phyloP scores from a whole-genome alignment of 2,329 filamentous ascomycete species.

The Calonectria pteridis region DNA sequence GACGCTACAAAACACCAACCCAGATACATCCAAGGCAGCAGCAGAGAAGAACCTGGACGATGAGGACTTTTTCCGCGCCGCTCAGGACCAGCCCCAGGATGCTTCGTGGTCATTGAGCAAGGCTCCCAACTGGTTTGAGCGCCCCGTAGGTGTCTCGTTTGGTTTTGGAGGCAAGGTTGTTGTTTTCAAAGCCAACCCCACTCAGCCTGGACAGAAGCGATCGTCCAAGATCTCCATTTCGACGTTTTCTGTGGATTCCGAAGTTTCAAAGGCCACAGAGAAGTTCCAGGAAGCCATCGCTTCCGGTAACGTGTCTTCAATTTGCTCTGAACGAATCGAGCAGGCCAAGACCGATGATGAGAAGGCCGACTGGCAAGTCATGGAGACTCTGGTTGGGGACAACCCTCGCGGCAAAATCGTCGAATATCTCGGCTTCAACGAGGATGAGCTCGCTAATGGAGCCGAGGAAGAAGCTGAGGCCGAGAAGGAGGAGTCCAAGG shows the following conservation, averaged over 20 bases:
- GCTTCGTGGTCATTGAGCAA: slow-evolving; percentile 89
- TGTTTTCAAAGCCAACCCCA: slow-evolving; percentile 72
- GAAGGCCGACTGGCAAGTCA: slow-evolving; percentile 95
- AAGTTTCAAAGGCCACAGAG: slow-evolving; percentile 85
- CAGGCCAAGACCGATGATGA: slow-evolving; percentile 87
- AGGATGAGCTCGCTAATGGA: slow-evolving; percentile 67
- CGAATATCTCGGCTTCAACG: slow-evolving; percentile 89
- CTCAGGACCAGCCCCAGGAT: slow-evolving; percentile 90
- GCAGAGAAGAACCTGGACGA: slow-evolving; percentile 82
- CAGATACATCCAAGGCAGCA: slow-evolving; percentile 75
- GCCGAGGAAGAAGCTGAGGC: slow-evolving; percentile 46
- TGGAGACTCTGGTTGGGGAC: slow-evolving; percentile 86
- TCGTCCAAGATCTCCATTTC: slow-evolving; percentile 86
- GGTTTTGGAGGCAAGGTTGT: slow-evolving; percentile 96
- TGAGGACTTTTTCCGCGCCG: slow-evolving; percentile 96
- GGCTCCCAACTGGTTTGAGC: slow-evolving; percentile 91
- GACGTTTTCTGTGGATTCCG: slow-evolving; percentile 88
- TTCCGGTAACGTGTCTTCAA: slow-evolving; percentile 79
- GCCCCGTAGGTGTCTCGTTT: slow-evolving; percentile 88
- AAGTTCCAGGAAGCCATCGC: slow-evolving; percentile 88
- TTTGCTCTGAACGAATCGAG: slow-evolving; percentile 84
- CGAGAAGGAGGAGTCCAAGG: slow-evolving; percentile 41
- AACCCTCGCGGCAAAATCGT: slow-evolving; percentile 89
- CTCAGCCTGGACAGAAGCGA: slow-evolving; percentile 72
- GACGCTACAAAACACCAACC: slow-evolving; percentile 93